Evolutionary conservation across 441 rosid species (phyloP).

Genomic region (Metrosideros polymorpha): DNA sequence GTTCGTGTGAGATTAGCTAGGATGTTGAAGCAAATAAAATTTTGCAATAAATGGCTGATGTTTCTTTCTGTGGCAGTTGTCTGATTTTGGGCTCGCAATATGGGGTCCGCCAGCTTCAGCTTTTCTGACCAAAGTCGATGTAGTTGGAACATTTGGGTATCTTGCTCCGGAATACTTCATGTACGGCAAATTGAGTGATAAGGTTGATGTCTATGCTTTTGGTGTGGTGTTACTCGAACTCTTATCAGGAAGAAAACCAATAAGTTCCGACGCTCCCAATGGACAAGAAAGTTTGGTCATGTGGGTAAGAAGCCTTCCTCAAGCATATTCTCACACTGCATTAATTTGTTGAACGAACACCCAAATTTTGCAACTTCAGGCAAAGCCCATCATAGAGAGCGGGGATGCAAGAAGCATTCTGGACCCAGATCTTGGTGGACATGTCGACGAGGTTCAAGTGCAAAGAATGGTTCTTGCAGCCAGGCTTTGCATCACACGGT

Average conservation of each 20-base stretch:
- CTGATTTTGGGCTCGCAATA: conserved; percentile 83
- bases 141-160: conserved; percentile 91
- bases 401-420: conserved; percentile 44
- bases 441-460: conserved; percentile 43
- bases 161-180: conserved; percentile 95
- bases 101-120: conserved; percentile 62
- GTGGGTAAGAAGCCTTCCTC: conserved; percentile 57
- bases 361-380: conserved; percentile 29
- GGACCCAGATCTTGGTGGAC: conserved; percentile 47
- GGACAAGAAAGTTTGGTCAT: conserved; percentile 75
- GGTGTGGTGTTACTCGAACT: conserved; percentile 84
- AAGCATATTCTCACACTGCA: neutral
- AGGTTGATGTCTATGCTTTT: conserved; percentile 80
- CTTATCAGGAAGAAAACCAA: conserved; percentile 68
- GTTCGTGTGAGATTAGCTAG: neutral
- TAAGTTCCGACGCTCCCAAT: conserved; percentile 33
- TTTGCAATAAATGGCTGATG: neutral
- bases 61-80: conserved; percentile 30
- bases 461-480: conserved; percentile 69
- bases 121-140: conserved; percentile 42
- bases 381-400: conserved; percentile 52
- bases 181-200: conserved; percentile 87
- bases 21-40: neutral
- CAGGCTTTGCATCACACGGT: conserved; percentile 46
- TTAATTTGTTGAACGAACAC: neutral